phyloP scores from a whole-genome alignment of 1,139 yeast genomes.

The Blastobotrys buckinghamii region DNA sequence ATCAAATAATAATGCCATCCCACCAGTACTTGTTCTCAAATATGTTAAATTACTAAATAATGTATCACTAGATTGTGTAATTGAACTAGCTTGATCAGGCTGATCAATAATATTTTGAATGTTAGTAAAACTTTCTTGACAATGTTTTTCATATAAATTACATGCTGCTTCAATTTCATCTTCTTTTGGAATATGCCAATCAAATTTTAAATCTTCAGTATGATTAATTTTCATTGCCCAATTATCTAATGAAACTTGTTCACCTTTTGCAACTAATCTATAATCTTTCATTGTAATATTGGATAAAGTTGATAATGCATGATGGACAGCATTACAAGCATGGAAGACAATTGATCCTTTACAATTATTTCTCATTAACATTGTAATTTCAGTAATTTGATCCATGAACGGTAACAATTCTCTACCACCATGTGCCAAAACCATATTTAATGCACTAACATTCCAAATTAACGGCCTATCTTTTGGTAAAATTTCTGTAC shows the following conservation, averaged over 20 bases:
- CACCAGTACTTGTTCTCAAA: slow-evolving; percentile 60
- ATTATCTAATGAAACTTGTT: slow-evolving; percentile 14
- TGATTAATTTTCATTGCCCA: slow-evolving; percentile 33
- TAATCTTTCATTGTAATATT: slow-evolving; percentile 33
- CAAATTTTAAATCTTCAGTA: slow-evolving; percentile 45
- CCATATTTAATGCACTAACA: slow-evolving; percentile 63
- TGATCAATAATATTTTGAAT: slow-evolving; percentile 23
- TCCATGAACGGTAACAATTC: slow-evolving; percentile 42
- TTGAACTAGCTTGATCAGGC: slow-evolving; percentile 26
- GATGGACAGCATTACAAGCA: slow-evolving; percentile 53
- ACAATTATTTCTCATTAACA: slow-evolving; percentile 49
- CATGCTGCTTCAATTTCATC: slow-evolving; percentile 59
- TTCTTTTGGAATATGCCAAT: slow-evolving; percentile 69
- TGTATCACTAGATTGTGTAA: slow-evolving; percentile 28
- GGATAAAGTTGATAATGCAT: slow-evolving; percentile 59
- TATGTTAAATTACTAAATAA: slow-evolving; percentile 52
- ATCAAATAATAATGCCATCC: slow-evolving; percentile 71
- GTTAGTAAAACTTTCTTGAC: slow-evolving; percentile 28
- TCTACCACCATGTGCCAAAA: slow-evolving; percentile 61
- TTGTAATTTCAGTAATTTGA: slow-evolving; percentile 48
- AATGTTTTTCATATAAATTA: slow-evolving; percentile 49
- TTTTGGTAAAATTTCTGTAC: slow-evolving; percentile 61
- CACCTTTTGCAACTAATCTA: slow-evolving; percentile 18
- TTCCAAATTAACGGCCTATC: slow-evolving; percentile 77
- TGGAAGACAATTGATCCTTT: slow-evolving; percentile 53